A percentile compares a stretch with the other conserved stretches of the same genome.
phyloP scores from a whole-genome alignment of 352 stramenopile species.

The Phytophthora vignae region DNA sequence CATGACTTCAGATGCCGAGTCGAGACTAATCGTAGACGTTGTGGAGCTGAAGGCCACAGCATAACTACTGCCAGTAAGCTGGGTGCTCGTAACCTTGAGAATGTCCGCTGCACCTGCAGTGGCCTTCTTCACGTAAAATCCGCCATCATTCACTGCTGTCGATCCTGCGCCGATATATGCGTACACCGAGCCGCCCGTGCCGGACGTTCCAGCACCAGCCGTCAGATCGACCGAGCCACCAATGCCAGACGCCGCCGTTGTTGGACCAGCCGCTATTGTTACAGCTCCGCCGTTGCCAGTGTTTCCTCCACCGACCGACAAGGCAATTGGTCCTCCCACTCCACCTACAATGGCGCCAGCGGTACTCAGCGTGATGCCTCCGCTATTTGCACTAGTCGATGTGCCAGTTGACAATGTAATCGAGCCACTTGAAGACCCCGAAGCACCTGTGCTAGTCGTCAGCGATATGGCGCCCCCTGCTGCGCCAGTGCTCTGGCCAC shows the following conservation, averaged over 20 bases:
- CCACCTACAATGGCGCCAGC: constrained; percentile 38
- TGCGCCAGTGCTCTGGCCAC: constrained; percentile 41
- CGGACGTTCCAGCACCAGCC: constrained; percentile 43
- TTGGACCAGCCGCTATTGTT: constrained; percentile 54
- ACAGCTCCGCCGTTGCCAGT: constrained; percentile 44
- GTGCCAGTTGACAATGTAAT: constrained; percentile 48
- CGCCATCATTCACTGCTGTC: constrained; percentile 29
- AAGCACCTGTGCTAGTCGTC: constrained; percentile 32
- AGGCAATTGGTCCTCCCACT: constrained; percentile 42
- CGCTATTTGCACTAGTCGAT: constrained; percentile 44
- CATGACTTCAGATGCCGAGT: constrained; percentile 42
- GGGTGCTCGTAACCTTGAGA: constrained; percentile 45
- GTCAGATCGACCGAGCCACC: constrained; percentile 55
- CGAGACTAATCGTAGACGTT: constrained; percentile 52
- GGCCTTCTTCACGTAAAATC: constrained; percentile 56
- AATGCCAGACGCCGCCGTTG: constrained; percentile 31
- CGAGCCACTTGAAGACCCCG: constrained; percentile 42
- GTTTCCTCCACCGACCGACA: constrained; percentile 48
- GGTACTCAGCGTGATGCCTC: constrained; percentile 42
- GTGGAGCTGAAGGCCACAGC: constrained; percentile 54
- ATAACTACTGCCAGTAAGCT: constrained; percentile 42
- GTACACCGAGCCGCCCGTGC: constrained; percentile 57
- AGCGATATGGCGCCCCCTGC: constrained; percentile 39
- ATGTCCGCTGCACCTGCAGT: constrained; percentile 35
- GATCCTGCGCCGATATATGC: constrained; percentile 36